Evolutionary conservation across 2,329 filamentous ascomycete genomes (phyloP).

Genomic region (Neoarthrinium moseri): DNA sequence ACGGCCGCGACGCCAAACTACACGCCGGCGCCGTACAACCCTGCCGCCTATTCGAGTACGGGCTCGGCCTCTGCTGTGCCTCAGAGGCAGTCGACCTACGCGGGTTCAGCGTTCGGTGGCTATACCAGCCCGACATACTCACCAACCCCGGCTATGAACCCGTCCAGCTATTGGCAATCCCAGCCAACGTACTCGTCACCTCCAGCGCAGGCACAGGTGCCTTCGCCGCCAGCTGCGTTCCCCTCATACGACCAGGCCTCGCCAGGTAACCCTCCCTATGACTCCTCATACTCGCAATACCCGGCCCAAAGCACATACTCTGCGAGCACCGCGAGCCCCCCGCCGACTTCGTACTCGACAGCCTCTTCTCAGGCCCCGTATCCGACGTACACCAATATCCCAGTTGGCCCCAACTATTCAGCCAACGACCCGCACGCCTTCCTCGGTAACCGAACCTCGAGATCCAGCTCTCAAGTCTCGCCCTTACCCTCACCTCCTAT

Average conservation of each 20-base stretch:
- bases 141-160: conserved; percentile 22
- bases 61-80: conserved; percentile 34
- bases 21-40: conserved; percentile 56
- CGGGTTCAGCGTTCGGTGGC: conserved; percentile 38
- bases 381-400: conserved; percentile 51
- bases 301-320: conserved; percentile 28
- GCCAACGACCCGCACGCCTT: conserved; percentile 45
- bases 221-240: conserved; percentile 26
- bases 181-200: conserved; percentile 23
- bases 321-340: conserved; percentile 37
- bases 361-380: conserved; percentile 47
- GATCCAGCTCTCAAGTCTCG: conserved; percentile 51
- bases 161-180: conserved; percentile 27
- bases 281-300: conserved; percentile 29
- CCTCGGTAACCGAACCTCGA: conserved; percentile 37
- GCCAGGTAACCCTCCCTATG: conserved; percentile 21
- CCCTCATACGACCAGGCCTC: conserved; percentile 39
- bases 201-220: conserved; percentile 26
- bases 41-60: conserved; percentile 54
- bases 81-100: conserved; percentile 51
- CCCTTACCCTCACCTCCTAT: conserved; percentile 43
- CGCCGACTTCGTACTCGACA: conserved; percentile 34
- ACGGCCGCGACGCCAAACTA: conserved; percentile 37
- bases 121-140: conserved; percentile 42
- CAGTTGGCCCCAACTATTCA: conserved; percentile 50